Evolutionary conservation across 345 rosid genomes (phyloP), one percentile per base, ranked within the genome.

Genomic region (Bruguiera gymnorhiza): DNA sequence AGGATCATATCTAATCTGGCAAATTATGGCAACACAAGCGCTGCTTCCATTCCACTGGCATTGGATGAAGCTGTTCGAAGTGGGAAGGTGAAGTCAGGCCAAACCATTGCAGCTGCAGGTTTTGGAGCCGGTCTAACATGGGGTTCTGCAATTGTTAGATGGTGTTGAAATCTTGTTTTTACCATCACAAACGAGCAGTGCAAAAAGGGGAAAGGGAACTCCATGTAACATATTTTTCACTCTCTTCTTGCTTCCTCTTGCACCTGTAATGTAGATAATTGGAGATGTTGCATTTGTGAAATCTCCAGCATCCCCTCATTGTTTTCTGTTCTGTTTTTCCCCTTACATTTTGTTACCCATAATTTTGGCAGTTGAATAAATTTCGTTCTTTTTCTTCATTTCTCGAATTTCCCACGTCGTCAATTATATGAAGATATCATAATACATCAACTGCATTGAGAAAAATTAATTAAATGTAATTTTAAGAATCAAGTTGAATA

Each of bases 121-220:
- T 95, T 90, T 37, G 97, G 99, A 53, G 99, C 97, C 1, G 99
- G 97, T 67, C 83, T 95, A 70, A 95, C 96, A 43, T 88, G 97
- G 99, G 99, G 91, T 54, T 90, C 99, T 58, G 97, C 93, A 23
- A 83, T 95, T 56, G 2, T 92, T 63, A 78, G 96, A 81, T 95
- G 99, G 97, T 90, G 89, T 46, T 90, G 78, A 87, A 70, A 55
- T 11, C 13, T 29, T 65, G 11, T 26, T 26, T 72, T 66, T 76
- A 70, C 62, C 3, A 3, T 43, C 18, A 24, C 71, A 50, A 60
- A 29, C 64, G 19, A 60, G 68, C 71, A 32, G 13, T 56, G 27
- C 18, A 13, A 60, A 9, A 26, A 64, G 54, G 66, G 53, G 56
- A 11, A 56, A 57, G 37, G 46, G 66, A 62, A 59, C 64, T 73